phyloP scores from a whole-genome alignment of 2,329 filamentous ascomycete genomes.

The Sporothrix inflata region DNA sequence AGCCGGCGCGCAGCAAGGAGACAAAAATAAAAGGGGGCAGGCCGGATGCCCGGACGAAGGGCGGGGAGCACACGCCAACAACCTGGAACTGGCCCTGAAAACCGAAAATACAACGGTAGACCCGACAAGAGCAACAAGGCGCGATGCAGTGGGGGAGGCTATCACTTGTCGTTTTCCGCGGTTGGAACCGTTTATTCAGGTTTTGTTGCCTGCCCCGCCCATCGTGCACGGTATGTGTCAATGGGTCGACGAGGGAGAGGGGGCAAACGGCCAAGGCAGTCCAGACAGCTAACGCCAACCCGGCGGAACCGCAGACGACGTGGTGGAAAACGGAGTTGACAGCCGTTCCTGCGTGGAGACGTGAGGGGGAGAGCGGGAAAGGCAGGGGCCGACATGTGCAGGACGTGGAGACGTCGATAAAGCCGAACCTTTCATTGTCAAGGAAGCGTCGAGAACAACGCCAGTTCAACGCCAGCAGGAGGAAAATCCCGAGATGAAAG shows the following conservation, averaged over 20 bases:
- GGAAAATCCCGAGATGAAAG: neutral
- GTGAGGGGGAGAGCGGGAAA: neutral
- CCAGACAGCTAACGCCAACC: neutral
- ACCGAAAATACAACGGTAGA: neutral
- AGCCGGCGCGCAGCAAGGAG: neutral
- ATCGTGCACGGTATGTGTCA: neutral
- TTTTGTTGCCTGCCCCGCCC: neutral
- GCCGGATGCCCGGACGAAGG: neutral
- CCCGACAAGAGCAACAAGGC: neutral
- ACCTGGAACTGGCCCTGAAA: neutral
- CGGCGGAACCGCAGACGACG: neutral
- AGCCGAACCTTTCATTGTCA: neutral
- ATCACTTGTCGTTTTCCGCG: neutral
- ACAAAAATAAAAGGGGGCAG: conserved; percentile 5
- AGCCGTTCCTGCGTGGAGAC: neutral
- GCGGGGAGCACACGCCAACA: neutral
- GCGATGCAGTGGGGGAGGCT: neutral
- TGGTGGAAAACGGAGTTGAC: neutral
- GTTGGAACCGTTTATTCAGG: neutral
- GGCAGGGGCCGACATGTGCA: too few relatives aligned
- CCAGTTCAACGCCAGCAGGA: neutral
- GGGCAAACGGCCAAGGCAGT: neutral
- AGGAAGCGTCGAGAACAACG: neutral
- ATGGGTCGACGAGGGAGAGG: neutral
- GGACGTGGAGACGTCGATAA: neutral